Conservation (phyloP, 306 rosid genomes). For the Begonia peltatifolia region DNA sequence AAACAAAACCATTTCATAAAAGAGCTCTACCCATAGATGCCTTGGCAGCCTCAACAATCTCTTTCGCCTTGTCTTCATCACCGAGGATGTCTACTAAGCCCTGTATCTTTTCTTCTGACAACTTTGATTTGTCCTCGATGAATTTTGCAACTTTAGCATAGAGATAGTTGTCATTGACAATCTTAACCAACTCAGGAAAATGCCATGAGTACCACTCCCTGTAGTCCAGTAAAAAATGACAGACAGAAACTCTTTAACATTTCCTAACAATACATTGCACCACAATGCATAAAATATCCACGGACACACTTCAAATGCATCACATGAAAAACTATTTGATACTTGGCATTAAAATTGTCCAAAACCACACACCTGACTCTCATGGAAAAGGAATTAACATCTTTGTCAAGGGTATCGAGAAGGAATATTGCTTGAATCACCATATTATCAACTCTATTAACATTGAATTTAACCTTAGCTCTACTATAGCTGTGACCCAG, state of each 20-base stretch:
- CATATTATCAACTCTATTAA: conserved; percentile 80
- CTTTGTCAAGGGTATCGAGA: conserved; percentile 79
- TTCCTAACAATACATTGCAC: too few species aligned
- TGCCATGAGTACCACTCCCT: conserved; percentile 98
- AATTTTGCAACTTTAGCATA: conserved; percentile 54
- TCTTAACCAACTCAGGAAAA: conserved; percentile 80
- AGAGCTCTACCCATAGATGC: conserved; percentile 65
- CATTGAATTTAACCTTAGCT: conserved; percentile 87
- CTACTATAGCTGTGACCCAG: conserved; percentile 81
- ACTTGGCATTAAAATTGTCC: too few species aligned
- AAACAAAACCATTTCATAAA: too few species aligned
- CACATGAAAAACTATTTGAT: too few species aligned
- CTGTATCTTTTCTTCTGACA: conserved; percentile 47
- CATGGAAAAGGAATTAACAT: conserved; percentile 74
- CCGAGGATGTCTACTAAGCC: conserved; percentile 52
- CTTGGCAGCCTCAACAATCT: conserved; percentile 84
- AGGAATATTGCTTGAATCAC: conserved; percentile 85
- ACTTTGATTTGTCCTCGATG: conserved; percentile 57
- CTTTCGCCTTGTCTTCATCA: conserved; percentile 79
- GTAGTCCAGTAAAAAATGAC: conserved; percentile 1
- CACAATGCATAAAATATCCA: too few species aligned
- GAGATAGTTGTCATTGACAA: conserved; percentile 63
- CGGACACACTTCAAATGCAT: too few species aligned
- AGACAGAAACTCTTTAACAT: too few species aligned
- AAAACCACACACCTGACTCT: conserved; percentile 57